Base-by-base conservation (phyloP, 2,329 filamentous ascomycete genomes). In the Aspergillus neotritici region DNA sequence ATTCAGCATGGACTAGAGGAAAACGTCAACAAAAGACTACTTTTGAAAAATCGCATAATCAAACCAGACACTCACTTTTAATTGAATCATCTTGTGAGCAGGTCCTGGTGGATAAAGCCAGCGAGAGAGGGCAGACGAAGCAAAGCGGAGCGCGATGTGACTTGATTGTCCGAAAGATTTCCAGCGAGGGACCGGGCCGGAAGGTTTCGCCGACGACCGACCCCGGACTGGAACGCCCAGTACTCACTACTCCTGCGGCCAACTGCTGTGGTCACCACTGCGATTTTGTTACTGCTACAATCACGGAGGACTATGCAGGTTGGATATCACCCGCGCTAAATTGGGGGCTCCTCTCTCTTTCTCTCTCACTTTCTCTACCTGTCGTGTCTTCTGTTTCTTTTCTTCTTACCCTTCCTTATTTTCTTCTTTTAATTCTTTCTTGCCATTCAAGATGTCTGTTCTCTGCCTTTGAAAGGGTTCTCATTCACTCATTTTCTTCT, bases 1-100 rank as follows among this genome's bases (percentile, higher is more conserved):
- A 73, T 93, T 96, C 61, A 98, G 80, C 81, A 98, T 88, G 66
- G 90, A 86, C 93, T 96, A 25, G 56, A 16, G 10, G 5, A 3
- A 13, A 16, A 21, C 21, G 37, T 54, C 40, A 57, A 51, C 37
- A 30, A 13, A 35, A 38, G 28, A 10, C 14, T 11, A 11, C 13
- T 1, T 11, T 32, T 50, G n/a, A 53, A 34, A 29, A 10, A 17
- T 21, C 5, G 3, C 9, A 25, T 11, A 12, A 9, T 25, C 21
- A 13, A 13, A 30, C n/a, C 30, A 9, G 3, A 3, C 21, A 43
- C 49, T 31, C 41, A 69, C 86, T 83, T 91, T 91, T 77, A 93
- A 72, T 79, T 93, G 88, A 71, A 94, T 94, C 87, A 95, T 97
- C 57, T 70, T 84, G 78, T 64, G 63, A 51, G 60, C 61, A 62